phyloP scores from a whole-genome alignment of 1,284 basidiomycete species.

The Tilletia walkeri region DNA sequence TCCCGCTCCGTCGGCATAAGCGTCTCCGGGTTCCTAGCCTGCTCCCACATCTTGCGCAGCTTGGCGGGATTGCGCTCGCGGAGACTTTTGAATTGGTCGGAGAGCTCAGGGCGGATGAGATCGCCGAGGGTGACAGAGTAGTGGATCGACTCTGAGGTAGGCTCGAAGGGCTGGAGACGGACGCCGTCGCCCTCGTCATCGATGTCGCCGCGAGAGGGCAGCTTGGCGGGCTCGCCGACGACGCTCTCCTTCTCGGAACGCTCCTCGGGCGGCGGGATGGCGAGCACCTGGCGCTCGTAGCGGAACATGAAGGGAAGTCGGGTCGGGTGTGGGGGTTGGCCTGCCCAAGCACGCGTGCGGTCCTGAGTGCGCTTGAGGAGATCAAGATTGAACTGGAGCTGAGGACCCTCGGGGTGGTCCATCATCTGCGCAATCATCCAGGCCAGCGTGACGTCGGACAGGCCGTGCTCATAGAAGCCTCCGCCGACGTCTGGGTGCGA shows the following conservation, averaged over 20 bases:
- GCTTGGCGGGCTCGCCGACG: no score
- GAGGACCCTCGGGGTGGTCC: constrained; percentile 33
- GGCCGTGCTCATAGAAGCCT: constrained; percentile 43
- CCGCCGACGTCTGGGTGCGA: constrained; percentile 50
- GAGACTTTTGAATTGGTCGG: not conserved
- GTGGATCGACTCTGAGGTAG: not conserved
- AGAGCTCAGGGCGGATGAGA: not conserved
- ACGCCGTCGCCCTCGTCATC: not conserved
- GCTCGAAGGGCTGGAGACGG: not conserved
- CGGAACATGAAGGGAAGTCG: constrained; percentile 15
- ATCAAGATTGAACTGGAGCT: constrained; percentile 34
- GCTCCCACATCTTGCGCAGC: not conserved
- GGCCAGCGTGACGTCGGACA: constrained; percentile 44
- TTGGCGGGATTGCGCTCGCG: not conserved
- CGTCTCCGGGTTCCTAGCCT: not conserved
- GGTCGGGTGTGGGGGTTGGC: constrained; percentile 33
- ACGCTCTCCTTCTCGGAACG: not conserved
- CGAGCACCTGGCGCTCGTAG: constrained; percentile 11
- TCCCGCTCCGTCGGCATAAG: constrained; percentile 10
- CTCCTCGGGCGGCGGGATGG: not conserved
- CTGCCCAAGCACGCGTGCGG: constrained; percentile 31
- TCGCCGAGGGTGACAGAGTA: not conserved
- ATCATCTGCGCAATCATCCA: constrained; percentile 49
- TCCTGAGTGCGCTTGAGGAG: constrained; percentile 31
- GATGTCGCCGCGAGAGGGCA: not conserved